Evolutionary conservation across 306 rosid species (phyloP), one percentile per base, ranked within the genome.

Genomic region (Chamaecrista fasciculata): DNA sequence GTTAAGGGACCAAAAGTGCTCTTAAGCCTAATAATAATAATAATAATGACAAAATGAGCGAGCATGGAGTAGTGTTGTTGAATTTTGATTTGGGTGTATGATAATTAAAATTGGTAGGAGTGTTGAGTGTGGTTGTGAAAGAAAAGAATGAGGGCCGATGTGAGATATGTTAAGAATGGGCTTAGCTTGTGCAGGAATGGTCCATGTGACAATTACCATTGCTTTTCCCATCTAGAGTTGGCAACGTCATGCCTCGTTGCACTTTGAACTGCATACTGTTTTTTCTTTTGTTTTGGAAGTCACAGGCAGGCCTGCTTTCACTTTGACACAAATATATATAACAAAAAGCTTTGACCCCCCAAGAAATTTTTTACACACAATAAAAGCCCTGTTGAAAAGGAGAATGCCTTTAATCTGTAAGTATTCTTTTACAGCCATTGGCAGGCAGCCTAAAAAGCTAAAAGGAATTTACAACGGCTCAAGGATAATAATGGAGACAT

Each of bases 401-500:
- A 24, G 19, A 73, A 36, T n/a, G 9, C 19, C 61, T 74, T 69
- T 36, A 37, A 70, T 42, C 67, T 19, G n/a, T 62, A 62, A 14
- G 43, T 15, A 23, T 39, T 50, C 3, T 79, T 69, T 14, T 65
- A 53, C 63, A 79, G 19, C 46, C 55, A 33, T 43, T 26, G 26
- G 55, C 62, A 56, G 42, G 55, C 62, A 56, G 42, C 28, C 65
- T 53, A 64, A 23, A 59, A n/a, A n/a, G n/a, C n/a, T n/a, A n/a
- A n/a, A n/a, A n/a, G n/a, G 37, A 18, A 81, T 86, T 68, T 60
- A 64, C 85, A 81, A 52, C 15, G 52, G 72, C 55, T 64, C 34
- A 58, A 28, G 19, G 19, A 53, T 76, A 80, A 60, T 5, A 44
- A 47, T 4, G 39, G 7, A 43, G 20, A 74, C n/a, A n/a, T n/a